These are phyloP conservation scores for Phaeosphaeria sp. DNA, from an alignment of 2,329 filamentous ascomycete species.

Conservation along the genomic window DNA sequence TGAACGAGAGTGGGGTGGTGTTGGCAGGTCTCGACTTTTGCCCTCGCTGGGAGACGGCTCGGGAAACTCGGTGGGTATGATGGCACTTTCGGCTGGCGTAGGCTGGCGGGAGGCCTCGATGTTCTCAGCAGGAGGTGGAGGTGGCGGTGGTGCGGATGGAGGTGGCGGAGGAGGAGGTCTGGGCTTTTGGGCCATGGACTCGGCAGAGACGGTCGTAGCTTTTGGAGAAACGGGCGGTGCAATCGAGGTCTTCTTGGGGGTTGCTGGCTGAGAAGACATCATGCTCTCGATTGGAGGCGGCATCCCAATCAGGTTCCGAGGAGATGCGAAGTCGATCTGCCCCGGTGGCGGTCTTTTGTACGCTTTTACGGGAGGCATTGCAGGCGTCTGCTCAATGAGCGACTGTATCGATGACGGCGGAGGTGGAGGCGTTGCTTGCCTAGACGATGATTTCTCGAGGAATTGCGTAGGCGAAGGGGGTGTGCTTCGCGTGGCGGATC, in stretches of 20 bases:
- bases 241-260: conserved; percentile 16
- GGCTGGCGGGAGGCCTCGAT: conserved; percentile 17
- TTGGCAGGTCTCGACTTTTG: conserved; percentile 24
- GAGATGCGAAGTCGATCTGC: conserved; percentile 34
- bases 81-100: conserved; percentile 29
- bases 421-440: conserved; percentile 23
- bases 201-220: background rate
- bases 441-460: conserved; percentile 18
- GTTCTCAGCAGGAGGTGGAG: conserved; percentile 14
- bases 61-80: conserved; percentile 28
- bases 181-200: background rate
- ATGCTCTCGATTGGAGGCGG: conserved; percentile 28
- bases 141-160: conserved; percentile 11
- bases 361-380: conserved; percentile 16
- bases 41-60: conserved; percentile 12
- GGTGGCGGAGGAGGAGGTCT: conserved; percentile 11
- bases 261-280: conserved; percentile 23
- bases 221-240: background rate
- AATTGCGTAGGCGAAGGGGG: conserved; percentile 22
- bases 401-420: conserved; percentile 29
- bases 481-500: conserved; percentile 21
- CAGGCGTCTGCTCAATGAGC: conserved; percentile 12
- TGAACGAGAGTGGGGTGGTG: conserved; percentile 34
- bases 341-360: conserved; percentile 40
- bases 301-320: conserved; percentile 31